Evolutionary conservation across 1,284 basidiomycete species (phyloP), one percentile per base, ranked within the genome.

Genomic region (Ganoderma meredithae): DNA sequence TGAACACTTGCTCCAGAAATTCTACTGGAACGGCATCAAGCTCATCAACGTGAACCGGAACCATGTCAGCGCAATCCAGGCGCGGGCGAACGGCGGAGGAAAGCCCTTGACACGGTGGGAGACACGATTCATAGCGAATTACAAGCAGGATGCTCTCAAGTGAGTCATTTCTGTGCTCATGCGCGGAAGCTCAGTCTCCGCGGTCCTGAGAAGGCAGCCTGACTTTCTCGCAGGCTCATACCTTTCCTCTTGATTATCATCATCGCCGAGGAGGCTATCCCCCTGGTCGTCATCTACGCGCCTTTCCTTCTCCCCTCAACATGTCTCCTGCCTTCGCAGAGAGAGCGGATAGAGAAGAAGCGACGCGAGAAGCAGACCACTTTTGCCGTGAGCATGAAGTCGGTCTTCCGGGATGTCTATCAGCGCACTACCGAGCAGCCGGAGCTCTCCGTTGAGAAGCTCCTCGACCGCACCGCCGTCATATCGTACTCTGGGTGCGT

Each of bases 221-320:
- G 40, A 73, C 60, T 49, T 33, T 39, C 12, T 22, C 47, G 3
- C 31, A 62, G 94, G 81, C 85, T 96, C 55, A 83, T 95, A 1
- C 93, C 95, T 0, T 96, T 96, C 81, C 76, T 95, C 13, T 76
- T 94, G 71, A 90, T 95, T 67, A 84, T 95, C 52, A 78, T 94
- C 39, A 81, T 95, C 25, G 81, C 94, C 3, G 95, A 96, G 78
- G 95, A 96, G 79, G 79, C 94, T 56, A 87, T 96, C 68, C 95
- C 95, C 12, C 84, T 96, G 68, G 87, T 95, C 69, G 94, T 94
- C 39, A 88, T 96, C 71, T 96, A 94, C 77, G 90, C 89, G n/a
- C 95, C 95, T 1, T 88, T 87, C 75, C 86, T 95, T 81, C 87
- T 96, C 40, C 95, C 95, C 0, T 95, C 94, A 3, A 96, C 95